phyloP scores from a whole-genome alignment of 192 early-diverging fungal species.

The Ambispora gerdemannii region DNA sequence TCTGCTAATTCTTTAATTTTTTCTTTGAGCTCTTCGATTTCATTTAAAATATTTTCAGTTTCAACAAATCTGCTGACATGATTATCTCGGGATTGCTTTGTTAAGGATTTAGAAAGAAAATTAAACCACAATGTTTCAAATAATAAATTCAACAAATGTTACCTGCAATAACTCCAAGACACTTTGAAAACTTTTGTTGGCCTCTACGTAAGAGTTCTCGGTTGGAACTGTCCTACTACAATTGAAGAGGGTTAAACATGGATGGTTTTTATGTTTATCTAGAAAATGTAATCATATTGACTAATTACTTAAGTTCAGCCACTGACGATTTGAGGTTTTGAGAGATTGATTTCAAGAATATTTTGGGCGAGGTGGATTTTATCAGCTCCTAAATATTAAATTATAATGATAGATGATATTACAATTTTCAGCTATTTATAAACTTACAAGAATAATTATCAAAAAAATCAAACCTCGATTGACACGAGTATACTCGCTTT shows the following conservation, averaged over 20 bases:
- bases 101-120: not conserved
- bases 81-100: not conserved
- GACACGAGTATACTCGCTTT: not conserved
- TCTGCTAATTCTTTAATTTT: not conserved
- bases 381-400: conserved; percentile 3
- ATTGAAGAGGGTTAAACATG: too few relatives aligned
- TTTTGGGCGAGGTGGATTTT: not conserved
- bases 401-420: too few relatives aligned
- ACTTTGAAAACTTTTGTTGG: too few relatives aligned
- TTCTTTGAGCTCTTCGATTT: conserved; percentile 3
- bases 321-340: not conserved
- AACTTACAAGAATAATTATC: not conserved
- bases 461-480: not conserved
- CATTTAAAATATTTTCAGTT: conserved; percentile 18
- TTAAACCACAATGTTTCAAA: not conserved
- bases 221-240: too few relatives aligned
- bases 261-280: too few relatives aligned
- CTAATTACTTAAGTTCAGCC: conserved; percentile 4
- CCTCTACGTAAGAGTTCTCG: too few relatives aligned
- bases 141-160: too few relatives aligned
- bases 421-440: not conserved
- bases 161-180: too few relatives aligned
- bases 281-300: too few relatives aligned
- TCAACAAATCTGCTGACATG: conserved; percentile 13
- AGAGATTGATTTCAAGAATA: conserved; percentile 12